phyloP scores from a whole-genome alignment of 345 rosid genomes.

The Brassica napus region Da-Ae NC_063452.1:3183501-3184000 shows the following conservation, averaged over 20 bases:
- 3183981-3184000: not conserved
- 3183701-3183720: constrained; percentile 70
- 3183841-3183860: constrained; percentile 76
- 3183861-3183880: constrained; percentile 59
- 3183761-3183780: constrained; percentile 76
- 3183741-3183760: constrained; percentile 74
- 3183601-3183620: constrained; percentile 62
- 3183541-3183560: constrained; percentile 72
- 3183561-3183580: constrained; percentile 53
- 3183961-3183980: not conserved
- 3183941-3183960: not conserved
- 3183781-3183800: constrained; percentile 60
- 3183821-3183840: constrained; percentile 67
- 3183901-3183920: not conserved
- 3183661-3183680: constrained; percentile 63
- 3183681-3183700: constrained; percentile 85
- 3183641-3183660: constrained; percentile 68
- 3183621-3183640: constrained; percentile 53
- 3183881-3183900: constrained; percentile 48
- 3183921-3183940: not conserved
- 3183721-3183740: constrained; percentile 79
- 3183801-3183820: constrained; percentile 75
- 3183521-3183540: constrained; percentile 44
- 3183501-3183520: constrained; percentile 40
- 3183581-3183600: constrained; percentile 55